These are phyloP conservation scores for Colletotrichum camelliae DNA, from an alignment of 2,329 filamentous ascomycete genomes.

Conservation along the genomic window DNA sequence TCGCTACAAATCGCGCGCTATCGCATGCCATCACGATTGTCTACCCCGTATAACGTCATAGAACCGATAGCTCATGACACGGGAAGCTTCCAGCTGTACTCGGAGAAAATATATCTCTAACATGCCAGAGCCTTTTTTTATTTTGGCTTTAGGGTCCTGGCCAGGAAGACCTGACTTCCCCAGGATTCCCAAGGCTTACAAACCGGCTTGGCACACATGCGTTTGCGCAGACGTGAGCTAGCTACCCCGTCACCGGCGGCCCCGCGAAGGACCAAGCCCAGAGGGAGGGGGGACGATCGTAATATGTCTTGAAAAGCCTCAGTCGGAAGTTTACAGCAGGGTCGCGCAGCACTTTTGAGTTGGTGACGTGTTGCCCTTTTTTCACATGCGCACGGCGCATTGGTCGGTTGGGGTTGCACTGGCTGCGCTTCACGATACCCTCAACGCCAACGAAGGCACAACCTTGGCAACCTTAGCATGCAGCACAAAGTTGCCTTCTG, in stretches of 20 bases:
- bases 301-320: neutral
- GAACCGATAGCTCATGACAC: conserved; percentile 1
- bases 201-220: neutral
- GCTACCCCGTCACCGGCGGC: neutral
- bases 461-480: neutral
- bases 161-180: neutral
- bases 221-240: neutral
- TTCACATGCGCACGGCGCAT: conserved; percentile 17
- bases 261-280: neutral
- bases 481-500: neutral
- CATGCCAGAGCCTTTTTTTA: neutral
- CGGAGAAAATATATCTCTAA: conserved; percentile 13
- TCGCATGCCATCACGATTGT: neutral
- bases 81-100: neutral
- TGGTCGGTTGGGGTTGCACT: neutral
- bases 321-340: conserved; percentile 1
- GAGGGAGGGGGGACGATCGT: neutral
- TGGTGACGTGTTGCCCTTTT: conserved; percentile 3
- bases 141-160: neutral
- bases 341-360: conserved; percentile 6
- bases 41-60: conserved; percentile 5
- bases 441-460: neutral
- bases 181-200: neutral
- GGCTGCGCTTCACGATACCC: neutral
- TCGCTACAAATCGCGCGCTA: neutral